A percentile compares a stretch with the other conserved stretches of the same genome.
Evolutionary conservation across 1,284 basidiomycete species (phyloP).

Genomic region (Sporisorium exsertum): DNA sequence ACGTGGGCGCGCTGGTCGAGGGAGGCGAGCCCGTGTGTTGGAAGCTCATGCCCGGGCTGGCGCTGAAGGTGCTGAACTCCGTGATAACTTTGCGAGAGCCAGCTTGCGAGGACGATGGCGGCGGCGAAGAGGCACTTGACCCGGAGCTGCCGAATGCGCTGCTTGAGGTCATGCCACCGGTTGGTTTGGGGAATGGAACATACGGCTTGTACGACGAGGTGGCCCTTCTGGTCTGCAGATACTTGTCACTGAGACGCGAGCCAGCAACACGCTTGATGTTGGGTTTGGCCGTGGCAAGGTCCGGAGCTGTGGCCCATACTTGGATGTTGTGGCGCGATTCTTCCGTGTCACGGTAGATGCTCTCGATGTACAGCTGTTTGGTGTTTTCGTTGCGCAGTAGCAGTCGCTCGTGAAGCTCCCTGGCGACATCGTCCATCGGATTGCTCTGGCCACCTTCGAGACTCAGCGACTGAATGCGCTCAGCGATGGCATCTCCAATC

Average conservation of each 20-base stretch:
- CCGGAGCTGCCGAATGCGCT: constrained; percentile 14
- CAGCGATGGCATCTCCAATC: constrained; percentile 91
- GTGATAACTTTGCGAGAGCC: constrained; percentile 57
- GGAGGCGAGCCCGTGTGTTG: constrained; percentile 48
- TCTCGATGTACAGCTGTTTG: constrained; percentile 94
- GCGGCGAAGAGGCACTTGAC: constrained; percentile 1
- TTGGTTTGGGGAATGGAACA: constrained; percentile 51
- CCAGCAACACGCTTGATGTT: constrained; percentile 77
- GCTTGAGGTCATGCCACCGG: constrained; percentile 10
- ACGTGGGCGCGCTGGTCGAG: constrained; percentile 15
- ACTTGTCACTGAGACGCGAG: constrained; percentile 64
- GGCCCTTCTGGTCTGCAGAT: constrained; percentile 55
- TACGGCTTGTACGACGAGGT: constrained; percentile 56
- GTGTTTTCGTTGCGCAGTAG: constrained; percentile 93
- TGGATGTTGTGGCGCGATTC: constrained; percentile 90
- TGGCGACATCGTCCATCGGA: constrained; percentile 90
- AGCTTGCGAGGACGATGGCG: constrained; percentile 1
- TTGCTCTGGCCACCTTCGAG: constrained; percentile 74
- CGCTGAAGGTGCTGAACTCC: constrained; percentile 62
- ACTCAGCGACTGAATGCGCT: constrained; percentile 84
- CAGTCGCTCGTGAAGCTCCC: constrained; percentile 89
- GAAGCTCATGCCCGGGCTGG: constrained; percentile 59
- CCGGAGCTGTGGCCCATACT: constrained; percentile 82
- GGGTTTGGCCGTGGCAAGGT: constrained; percentile 81
- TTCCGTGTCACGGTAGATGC: constrained; percentile 76